phyloP scores from a whole-genome alignment of 306 rosid species.

The Dicorynia guianensis region DNA sequence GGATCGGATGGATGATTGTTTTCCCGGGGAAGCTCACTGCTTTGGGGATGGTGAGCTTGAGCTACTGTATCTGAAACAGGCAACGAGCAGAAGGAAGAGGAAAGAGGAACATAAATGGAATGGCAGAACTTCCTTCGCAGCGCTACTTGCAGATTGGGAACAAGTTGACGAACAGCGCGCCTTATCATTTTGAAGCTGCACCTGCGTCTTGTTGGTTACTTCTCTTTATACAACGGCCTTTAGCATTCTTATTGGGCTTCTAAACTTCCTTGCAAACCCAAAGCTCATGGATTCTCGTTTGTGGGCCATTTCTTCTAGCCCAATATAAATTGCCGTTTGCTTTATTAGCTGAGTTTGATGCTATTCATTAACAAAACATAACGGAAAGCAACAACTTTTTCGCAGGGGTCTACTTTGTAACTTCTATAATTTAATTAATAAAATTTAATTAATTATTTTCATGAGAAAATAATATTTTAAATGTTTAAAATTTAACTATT shows the following conservation, averaged over 20 bases:
- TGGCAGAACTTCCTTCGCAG: not conserved
- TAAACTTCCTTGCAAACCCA: too few relatives aligned
- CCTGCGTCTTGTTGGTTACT: not conserved
- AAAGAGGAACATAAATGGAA: slow-evolving; percentile 28
- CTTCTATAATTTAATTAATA: too few relatives aligned
- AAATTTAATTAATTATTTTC: too few relatives aligned
- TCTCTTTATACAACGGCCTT: not conserved
- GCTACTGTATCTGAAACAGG: slow-evolving; percentile 10
- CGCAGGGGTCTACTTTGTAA: too few relatives aligned
- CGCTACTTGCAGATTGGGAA: not conserved
- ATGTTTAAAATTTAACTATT: too few relatives aligned
- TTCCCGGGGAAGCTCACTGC: not conserved
- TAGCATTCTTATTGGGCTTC: not conserved
- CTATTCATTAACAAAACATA: too few relatives aligned
- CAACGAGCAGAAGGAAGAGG: slow-evolving; percentile 46
- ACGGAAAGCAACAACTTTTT: too few relatives aligned
- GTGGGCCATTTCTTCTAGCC: too few relatives aligned
- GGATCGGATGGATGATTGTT: not conserved
- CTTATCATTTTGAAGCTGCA: not conserved
- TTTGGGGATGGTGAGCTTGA: not conserved
- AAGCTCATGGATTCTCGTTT: too few relatives aligned
- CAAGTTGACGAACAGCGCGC: slow-evolving; percentile 30
- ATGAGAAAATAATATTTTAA: too few relatives aligned
- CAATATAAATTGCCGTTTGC: too few relatives aligned
- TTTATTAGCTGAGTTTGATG: too few relatives aligned